Percentiles rank a stretch among this genome's conserved stretches.
Evolutionary conservation across 2,329 filamentous ascomycete genomes (phyloP).

Genomic region (Colletotrichum melonis): DNA sequence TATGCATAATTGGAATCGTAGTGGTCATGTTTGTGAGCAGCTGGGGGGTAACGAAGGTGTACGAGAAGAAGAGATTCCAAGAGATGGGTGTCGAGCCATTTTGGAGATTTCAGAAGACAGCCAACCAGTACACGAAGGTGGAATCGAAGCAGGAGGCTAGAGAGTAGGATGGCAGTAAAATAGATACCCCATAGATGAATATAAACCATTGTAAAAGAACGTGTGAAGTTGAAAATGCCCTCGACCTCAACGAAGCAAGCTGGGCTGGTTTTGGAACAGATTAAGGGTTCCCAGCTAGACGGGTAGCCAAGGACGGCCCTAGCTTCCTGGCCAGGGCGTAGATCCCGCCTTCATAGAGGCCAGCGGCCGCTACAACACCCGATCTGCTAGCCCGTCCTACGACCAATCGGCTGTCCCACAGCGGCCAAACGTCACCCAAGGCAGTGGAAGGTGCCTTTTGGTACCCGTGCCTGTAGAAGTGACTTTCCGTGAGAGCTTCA

Average conservation of each 20-base stretch:
- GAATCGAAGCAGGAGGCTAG: not conserved
- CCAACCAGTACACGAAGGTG: constrained; percentile 7
- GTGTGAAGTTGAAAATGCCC: not conserved
- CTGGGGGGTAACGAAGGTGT: constrained; percentile 32
- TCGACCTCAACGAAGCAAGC: not conserved
- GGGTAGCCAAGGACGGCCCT: not conserved
- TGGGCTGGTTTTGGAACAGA: not conserved
- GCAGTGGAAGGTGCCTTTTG: too few species aligned
- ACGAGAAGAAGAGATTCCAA: constrained; percentile 41
- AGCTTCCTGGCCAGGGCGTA: not conserved
- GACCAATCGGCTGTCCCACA: constrained; percentile 9
- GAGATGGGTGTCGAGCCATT: constrained; percentile 35
- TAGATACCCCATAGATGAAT: not conserved
- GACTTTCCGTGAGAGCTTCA: not conserved
- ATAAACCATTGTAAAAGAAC: not conserved
- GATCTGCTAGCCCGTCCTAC: not conserved
- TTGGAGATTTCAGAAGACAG: constrained; percentile 22
- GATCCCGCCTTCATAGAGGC: not conserved
- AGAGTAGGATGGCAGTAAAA: not conserved
- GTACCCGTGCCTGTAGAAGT: not conserved
- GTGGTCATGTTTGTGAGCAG: constrained; percentile 34
- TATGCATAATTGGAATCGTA: constrained; percentile 39
- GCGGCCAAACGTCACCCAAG: constrained; percentile 3
- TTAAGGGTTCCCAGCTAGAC: not conserved
- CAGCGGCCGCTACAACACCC: not conserved